Base-by-base conservation (phyloP, 2,329 filamentous ascomycete species). In the Pestalotiopsis fici region DNA sequence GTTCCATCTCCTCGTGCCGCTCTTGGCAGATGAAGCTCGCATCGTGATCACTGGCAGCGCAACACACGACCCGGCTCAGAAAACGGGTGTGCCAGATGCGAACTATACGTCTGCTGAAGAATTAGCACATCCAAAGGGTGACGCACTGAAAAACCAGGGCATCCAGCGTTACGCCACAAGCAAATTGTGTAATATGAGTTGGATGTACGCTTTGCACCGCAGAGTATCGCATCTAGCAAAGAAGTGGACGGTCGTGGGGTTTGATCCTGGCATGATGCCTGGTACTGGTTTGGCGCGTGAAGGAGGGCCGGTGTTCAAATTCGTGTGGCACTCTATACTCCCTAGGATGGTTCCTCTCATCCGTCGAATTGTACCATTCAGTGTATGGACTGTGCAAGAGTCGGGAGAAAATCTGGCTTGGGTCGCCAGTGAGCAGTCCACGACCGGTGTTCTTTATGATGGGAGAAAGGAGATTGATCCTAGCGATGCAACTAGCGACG, bases 201-300 rank as follows among this genome's bases (percentile, higher is more conserved):
- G 83, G 80, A 77, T 76, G n/a, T 85, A 85, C 68, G 82, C 83
- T 0, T 74, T 87, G 18, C 70, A 79, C 15, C 72, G 77, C 2
- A n/a, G n/a, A n/a, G n/a, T n/a, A n/a, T n/a, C n/a, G n/a, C 79
- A 78, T 1, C 72, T 85, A 2, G 47, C 69, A 6, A 70, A 59
- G 28, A 69, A 69, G 7, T 77, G 81, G 71, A 82, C 81, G 1
- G 81, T 84, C 2, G 78, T 69, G 3, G 78, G 81, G 0, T 79
- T 85, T 50, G 80, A 85, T 70, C 85, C 84, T 1, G 83, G 83
- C 1, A 74, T 85, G 9, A 84, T 86, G 83, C 82, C 83, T 0
- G 83, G 82, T 0, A 84, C 83, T 4, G 80, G 78, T 0, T 72
- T 86, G 1, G 78, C 74, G 2, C 78, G 83, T 25, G 77, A 83